Conservation (phyloP, 2,329 filamentous ascomycete genomes). For the Fusarium camptoceras region DNA sequence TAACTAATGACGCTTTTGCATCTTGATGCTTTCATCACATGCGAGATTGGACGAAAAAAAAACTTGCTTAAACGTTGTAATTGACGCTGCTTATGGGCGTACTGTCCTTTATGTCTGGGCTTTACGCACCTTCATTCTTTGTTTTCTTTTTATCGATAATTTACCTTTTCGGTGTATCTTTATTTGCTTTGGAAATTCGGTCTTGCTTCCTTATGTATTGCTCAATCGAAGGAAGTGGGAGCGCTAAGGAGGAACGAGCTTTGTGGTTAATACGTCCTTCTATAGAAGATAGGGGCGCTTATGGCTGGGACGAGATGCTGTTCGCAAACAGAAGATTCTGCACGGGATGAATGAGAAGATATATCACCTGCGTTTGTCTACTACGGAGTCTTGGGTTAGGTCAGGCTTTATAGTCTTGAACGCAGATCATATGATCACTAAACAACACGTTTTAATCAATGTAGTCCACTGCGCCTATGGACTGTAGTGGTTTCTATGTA, state of each 20-base stretch:
- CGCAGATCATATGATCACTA: conserved; percentile 44
- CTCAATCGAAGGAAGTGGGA: conserved; percentile 25
- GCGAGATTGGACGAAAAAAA: conserved; percentile 49
- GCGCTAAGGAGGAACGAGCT: conserved; percentile 20
- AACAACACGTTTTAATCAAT: background rate
- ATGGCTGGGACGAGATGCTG: conserved; percentile 38
- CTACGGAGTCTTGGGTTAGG: conserved; percentile 44
- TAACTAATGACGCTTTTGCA: conserved; percentile 58
- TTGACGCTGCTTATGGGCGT: conserved; percentile 48
- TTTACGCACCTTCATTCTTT: conserved; percentile 46
- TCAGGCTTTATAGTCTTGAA: conserved; percentile 44
- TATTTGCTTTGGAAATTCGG: conserved; percentile 40
- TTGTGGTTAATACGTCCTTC: conserved; percentile 41
- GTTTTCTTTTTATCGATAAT: conserved; percentile 51
- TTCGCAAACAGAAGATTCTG: conserved; percentile 28
- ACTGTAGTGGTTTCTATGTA: background rate
- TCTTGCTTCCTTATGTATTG: conserved; percentile 35
- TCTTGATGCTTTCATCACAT: conserved; percentile 43
- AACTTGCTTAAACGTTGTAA: conserved; percentile 59
- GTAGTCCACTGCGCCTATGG: background rate
- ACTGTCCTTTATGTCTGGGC: conserved; percentile 43
- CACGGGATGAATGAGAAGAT: conserved; percentile 35
- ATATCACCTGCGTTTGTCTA: conserved; percentile 47
- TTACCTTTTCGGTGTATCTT: conserved; percentile 49
- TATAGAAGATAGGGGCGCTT: conserved; percentile 30